Conservation (phyloP, 2,329 filamentous ascomycete species). For the Pseudogymnoascus sp. region DNA sequence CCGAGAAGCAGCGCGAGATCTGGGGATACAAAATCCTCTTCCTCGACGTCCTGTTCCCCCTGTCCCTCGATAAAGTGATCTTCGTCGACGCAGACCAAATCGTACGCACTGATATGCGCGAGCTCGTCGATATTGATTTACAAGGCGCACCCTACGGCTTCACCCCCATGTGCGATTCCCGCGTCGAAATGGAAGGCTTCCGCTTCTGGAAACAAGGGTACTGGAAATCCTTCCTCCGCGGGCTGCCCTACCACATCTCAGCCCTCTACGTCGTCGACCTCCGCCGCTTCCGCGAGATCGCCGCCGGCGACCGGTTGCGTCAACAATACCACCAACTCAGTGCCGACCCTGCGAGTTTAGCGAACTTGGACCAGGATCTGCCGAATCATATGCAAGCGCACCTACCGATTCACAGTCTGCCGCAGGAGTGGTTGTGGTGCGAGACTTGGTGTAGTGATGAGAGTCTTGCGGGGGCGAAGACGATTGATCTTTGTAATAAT, state of each 20-base stretch:
- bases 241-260: slow-evolving; percentile 89
- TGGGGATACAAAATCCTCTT: slow-evolving; percentile 99
- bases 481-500: slow-evolving; percentile 97
- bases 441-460: slow-evolving; percentile 98
- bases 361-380: slow-evolving; percentile 91
- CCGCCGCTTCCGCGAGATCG: slow-evolving; percentile 78
- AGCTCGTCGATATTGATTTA: slow-evolving; percentile 78
- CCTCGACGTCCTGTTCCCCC: slow-evolving; percentile 90
- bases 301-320: slow-evolving; percentile 81
- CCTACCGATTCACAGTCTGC: slow-evolving; percentile 84
- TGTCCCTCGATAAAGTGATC: slow-evolving; percentile 96
- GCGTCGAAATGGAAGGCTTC: slow-evolving; percentile 96
- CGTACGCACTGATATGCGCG: slow-evolving; percentile 94
- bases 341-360: slow-evolving; percentile 73
- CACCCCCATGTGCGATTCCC: slow-evolving; percentile 96
- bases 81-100: slow-evolving; percentile 99
- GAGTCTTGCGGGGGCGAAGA: slow-evolving; percentile 65
- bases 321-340: slow-evolving; percentile 92
- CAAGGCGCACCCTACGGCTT: slow-evolving; percentile 92
- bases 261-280: slow-evolving; percentile 96
- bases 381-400: slow-evolving; percentile 97
- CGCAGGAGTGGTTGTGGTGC: slow-evolving; percentile 98
- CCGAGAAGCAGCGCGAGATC: slow-evolving; percentile 96
- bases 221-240: slow-evolving; percentile 86
- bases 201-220: slow-evolving; percentile 99